phyloP scores from a whole-genome alignment of 371 early-diverging fungal genomes.

The Zychaea mexicana region DNA sequence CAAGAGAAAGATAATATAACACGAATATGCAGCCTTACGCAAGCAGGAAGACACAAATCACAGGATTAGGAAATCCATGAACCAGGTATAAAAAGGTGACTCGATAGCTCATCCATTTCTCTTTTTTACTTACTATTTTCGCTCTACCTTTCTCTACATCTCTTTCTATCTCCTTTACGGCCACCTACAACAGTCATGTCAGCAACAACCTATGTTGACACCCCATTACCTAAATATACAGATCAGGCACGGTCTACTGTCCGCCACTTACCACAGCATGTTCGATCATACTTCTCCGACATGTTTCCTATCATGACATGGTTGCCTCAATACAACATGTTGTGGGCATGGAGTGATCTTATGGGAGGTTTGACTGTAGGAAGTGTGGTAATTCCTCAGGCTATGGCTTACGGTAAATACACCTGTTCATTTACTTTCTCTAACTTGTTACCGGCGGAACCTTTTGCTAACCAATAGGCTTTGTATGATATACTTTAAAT shows the following conservation, averaged over 20 bases:
- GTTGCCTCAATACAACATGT: conserved; percentile 72
- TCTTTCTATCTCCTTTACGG: not conserved
- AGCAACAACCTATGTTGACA: conserved; percentile 3
- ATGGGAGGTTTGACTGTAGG: conserved; percentile 76
- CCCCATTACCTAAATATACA: not conserved
- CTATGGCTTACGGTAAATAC: conserved; percentile 70
- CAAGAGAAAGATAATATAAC: too few relatives aligned
- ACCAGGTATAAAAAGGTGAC: too few relatives aligned
- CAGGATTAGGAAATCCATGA: too few relatives aligned
- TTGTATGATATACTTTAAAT: conserved; percentile 1
- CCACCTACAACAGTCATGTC: not conserved
- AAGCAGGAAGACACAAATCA: too few relatives aligned
- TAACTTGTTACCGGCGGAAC: too few relatives aligned
- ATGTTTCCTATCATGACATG: conserved; percentile 71
- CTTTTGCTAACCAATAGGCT: too few relatives aligned
- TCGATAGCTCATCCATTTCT: too few relatives aligned
- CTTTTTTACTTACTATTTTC: too few relatives aligned
- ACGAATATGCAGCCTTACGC: too few relatives aligned
- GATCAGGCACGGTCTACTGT: not conserved
- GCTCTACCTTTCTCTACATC: not conserved
- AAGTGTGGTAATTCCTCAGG: conserved; percentile 80
- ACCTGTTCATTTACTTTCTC: not conserved
- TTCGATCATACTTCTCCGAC: conserved; percentile 18
- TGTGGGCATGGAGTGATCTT: conserved; percentile 72
- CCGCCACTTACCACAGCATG: conserved; percentile 14